These are phyloP conservation scores for Zygoascus meyerae DNA, from an alignment of 1,139 yeast genomes.

Conservation along the genomic window DNA sequence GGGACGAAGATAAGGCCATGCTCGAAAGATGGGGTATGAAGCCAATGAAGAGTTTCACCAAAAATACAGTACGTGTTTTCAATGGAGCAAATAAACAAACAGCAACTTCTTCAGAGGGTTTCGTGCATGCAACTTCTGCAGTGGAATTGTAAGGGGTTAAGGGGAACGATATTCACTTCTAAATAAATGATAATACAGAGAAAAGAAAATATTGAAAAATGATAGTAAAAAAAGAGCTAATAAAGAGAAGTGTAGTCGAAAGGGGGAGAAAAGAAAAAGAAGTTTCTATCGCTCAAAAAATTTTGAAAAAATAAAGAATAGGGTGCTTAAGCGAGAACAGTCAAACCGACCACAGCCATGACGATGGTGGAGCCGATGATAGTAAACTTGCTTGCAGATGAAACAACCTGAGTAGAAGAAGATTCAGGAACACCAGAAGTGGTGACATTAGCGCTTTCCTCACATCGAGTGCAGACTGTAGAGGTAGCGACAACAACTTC, in stretches of 20 bases:
- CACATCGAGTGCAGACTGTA: too few relatives aligned
- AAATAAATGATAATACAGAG: too few relatives aligned
- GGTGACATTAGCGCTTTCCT: background rate
- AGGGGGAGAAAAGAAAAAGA: too few relatives aligned
- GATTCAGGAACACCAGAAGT: background rate
- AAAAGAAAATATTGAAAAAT: too few relatives aligned
- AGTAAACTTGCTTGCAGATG: background rate
- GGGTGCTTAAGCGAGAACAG: background rate
- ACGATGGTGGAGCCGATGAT: conserved; percentile 2
- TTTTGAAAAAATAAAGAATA: background rate
- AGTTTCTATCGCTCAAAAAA: too few relatives aligned
- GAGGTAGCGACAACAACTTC: background rate
- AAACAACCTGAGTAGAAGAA: background rate
- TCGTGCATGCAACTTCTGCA: too few relatives aligned
- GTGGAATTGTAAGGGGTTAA: too few relatives aligned
- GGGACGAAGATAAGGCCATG: conserved; percentile 76
- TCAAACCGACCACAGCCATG: conserved; percentile 1
- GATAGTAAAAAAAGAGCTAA: too few relatives aligned
- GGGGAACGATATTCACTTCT: too few relatives aligned
- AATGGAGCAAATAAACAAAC: too few relatives aligned
- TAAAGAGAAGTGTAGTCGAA: too few relatives aligned
- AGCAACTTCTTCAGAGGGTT: too few relatives aligned
- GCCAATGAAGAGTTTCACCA: conserved; percentile 56
- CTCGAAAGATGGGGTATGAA: conserved; percentile 62
- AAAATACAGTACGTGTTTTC: conserved; percentile 8